phyloP scores from a whole-genome alignment of 805 yeast species.

The Blastobotrys mokoenaii region DNA sequence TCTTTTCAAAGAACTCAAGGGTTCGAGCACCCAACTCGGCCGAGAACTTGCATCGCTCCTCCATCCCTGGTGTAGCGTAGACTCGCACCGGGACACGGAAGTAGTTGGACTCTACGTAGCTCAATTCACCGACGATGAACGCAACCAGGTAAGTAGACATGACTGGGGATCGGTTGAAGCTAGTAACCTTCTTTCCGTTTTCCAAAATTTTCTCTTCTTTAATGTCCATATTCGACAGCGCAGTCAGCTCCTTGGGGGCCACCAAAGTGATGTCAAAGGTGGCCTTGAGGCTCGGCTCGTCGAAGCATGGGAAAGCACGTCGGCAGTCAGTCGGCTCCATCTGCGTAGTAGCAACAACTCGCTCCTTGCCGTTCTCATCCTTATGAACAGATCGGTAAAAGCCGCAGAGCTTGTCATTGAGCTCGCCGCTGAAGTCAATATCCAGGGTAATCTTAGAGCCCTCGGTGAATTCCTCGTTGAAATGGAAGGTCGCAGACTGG shows the following conservation, averaged over 20 bases:
- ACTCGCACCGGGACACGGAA: slow-evolving; percentile 60
- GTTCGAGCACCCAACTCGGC: slow-evolving; percentile 58
- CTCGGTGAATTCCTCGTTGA: slow-evolving; percentile 33
- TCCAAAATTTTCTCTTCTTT: slow-evolving; percentile 32
- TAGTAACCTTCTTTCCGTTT: slow-evolving; percentile 37
- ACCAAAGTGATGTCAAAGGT: slow-evolving; percentile 50
- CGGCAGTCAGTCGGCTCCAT: slow-evolving; percentile 76
- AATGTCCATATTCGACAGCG: slow-evolving; percentile 62
- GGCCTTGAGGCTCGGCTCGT: slow-evolving; percentile 65
- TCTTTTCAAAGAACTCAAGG: slow-evolving; percentile 54
- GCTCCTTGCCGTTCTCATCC: slow-evolving; percentile 43
- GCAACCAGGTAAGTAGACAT: slow-evolving; percentile 74
- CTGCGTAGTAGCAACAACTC: slow-evolving; percentile 57
- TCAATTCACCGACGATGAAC: slow-evolving; percentile 60
- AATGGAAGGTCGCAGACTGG: slow-evolving; percentile 56
- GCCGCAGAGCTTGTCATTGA: slow-evolving; percentile 66
- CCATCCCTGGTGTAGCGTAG: slow-evolving; percentile 61
- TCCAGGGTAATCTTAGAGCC: slow-evolving; percentile 47
- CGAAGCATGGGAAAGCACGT: slow-evolving; percentile 69
- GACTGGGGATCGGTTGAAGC: slow-evolving; percentile 55
- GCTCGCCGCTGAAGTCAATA: slow-evolving; percentile 46
- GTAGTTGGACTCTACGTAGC: slow-evolving; percentile 46
- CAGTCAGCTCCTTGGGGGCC: slow-evolving; percentile 44
- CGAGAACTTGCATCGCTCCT: slow-evolving; percentile 52
- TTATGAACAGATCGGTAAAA: slow-evolving; percentile 58